Evolutionary conservation across 2,329 filamentous ascomycete species (phyloP), one percentile per base, ranked within the genome.

Genomic region (Aspergillus quadrilineatus): DNA sequence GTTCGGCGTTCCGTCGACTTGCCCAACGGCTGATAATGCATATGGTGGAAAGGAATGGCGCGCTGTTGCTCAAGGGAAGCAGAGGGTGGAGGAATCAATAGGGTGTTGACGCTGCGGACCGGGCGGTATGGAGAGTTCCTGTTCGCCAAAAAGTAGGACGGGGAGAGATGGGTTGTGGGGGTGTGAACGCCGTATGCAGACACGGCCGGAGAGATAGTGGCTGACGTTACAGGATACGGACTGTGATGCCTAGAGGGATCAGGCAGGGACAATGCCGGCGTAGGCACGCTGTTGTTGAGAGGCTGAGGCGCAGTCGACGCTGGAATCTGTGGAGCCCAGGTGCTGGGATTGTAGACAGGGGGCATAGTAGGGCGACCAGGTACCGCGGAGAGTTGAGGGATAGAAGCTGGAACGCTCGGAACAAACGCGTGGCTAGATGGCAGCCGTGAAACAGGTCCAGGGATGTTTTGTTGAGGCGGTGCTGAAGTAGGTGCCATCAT

Each of bases 81-180:
- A 26, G 90, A 89, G 0, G 92, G 89, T 6, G 92, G 90, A 32
- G 92, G 92, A 57, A 94, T 91, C 30, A 97, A 80, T n/a, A 97
- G 83, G 0, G 91, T 96, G 64, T 94, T 92, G 57, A 97, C 90
- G 59, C 90, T 85, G 52, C 92, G 89, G 39, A 97, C 88, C 1
- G 93, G 93, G 61, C 91, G 89, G 75, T 97, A 97, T 3, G 94
- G 94, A 54, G 93, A 97, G 61, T 89, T 87, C 55, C 94, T 85
- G 70, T 96, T 90, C 67, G 90, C 89, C 37, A 97, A 80, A 74
- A 95, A 95, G 67, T 90, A 85, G 9, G 89, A 92, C 0, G 93
- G 93, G 32, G 94, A 97, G 61, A 94, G 83, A 32, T 89, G 88
- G 44, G 85, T 84, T 5, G 88, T 87, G 7, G 86, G 77, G 2